Conservation (phyloP, 139 green algal genomes). For the Zygnema cylindricum region DNA sequence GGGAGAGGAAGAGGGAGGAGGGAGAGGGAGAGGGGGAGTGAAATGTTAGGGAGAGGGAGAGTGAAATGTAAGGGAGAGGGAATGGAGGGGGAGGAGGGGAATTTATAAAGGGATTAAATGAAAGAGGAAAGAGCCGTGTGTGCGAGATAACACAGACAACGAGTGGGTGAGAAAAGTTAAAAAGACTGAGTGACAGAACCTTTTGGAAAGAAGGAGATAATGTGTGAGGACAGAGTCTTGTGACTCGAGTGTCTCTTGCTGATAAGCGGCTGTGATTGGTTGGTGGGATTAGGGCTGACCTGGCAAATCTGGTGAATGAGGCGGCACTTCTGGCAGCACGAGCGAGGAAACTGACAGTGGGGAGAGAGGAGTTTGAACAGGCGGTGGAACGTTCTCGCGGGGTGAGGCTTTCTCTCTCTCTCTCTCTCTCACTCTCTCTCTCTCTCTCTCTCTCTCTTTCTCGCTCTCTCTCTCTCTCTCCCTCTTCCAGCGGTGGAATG, state of each 20-base stretch:
- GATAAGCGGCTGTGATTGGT: too few relatives aligned
- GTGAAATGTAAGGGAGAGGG: neutral
- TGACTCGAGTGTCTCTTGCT: too few relatives aligned
- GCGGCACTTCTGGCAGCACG: conserved; percentile 82
- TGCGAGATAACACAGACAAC: too few relatives aligned
- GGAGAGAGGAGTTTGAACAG: conserved; percentile 69
- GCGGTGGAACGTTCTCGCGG: conserved; percentile 61
- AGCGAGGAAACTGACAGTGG: conserved; percentile 59
- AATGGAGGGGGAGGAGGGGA: neutral
- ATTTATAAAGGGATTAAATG: too few relatives aligned
- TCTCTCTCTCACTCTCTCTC: too few relatives aligned
- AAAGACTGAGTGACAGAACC: neutral
- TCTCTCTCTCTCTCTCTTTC: too few relatives aligned
- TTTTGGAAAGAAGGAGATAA: neutral
- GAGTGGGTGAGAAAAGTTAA: neutral
- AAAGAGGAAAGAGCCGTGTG: too few relatives aligned
- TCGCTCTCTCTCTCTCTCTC: too few relatives aligned
- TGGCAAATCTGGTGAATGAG: conserved; percentile 95
- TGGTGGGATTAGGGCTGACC: conserved; percentile 79
- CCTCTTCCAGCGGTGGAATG: too few relatives aligned
- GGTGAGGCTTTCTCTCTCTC: too few relatives aligned
- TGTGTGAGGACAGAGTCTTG: neutral
- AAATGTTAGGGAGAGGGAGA: too few relatives aligned
- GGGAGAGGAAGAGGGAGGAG: neutral
- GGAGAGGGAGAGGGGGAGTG: neutral